Evolutionary conservation across 768 basidiomycete genomes (phyloP), one percentile per base, ranked within the genome.

Genomic region (Mycena latifolia): DNA sequence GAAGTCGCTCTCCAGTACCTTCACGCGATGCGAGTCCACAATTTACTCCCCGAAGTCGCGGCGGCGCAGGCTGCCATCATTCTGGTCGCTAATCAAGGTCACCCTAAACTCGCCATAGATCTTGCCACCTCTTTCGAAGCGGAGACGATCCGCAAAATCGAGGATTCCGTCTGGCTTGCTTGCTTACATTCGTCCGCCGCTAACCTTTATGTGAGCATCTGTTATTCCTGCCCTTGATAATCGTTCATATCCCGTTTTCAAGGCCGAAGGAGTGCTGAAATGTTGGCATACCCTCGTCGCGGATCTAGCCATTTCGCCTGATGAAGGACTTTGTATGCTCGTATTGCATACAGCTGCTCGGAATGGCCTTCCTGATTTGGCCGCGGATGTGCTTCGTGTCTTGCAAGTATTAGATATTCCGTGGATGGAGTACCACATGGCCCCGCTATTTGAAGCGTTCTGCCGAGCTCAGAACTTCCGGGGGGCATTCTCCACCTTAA

Each of bases 281-380:
- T 87, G 86, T 47, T 96, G 93, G 94, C 71, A 85, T 12, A 83
- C 83, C 33, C 79, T 87, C 31, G 86, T 90, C 2, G 75, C 85
- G 20, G 80, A 83, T 17, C 75, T 87, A 24, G 79, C 81, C 54
- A 71, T 91, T 47, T 78, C 80, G 5, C 92, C 92, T 0, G 90
- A 92, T 68, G 93, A 96, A 79, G 94, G 94, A 0, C 76, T 90
- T 28, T 89, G 90, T 69, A 69, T 90, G 18, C 82, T 85, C 25
- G 87, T 94, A 25, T 85, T 96, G 41, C 83, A 91, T 67, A 88
- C 91, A 1, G 92, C 92, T 18, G 92, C 86, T 46, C 89, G 93
- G 12, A 82, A 86, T 66, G 93, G 92, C n/a, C 79, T 88, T 35
- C 85, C 91, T 7, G 86, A 88, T 50, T 82, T 96, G 0, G 93